phyloP scores from a whole-genome alignment of 2,329 filamentous ascomycete species.

The Sarocladium oryzae region DNA sequence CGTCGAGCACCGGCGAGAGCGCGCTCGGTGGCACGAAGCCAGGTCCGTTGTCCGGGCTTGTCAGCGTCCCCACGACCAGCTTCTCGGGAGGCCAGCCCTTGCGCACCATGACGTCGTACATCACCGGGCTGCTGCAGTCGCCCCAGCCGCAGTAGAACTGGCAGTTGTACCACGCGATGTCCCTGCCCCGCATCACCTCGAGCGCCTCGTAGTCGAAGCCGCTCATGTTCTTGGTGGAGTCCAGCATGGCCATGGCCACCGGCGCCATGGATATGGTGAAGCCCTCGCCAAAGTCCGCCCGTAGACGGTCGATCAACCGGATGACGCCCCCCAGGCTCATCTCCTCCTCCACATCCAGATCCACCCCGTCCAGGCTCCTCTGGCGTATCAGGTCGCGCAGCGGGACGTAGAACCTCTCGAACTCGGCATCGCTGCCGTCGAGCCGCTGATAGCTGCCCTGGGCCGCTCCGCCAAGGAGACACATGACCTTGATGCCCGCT shows the following conservation, averaged over 20 bases:
- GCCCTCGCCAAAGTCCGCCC: constrained; percentile 58
- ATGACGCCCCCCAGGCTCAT: constrained; percentile 63
- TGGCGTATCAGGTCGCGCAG: constrained; percentile 58
- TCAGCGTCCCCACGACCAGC: constrained; percentile 75
- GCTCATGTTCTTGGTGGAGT: constrained; percentile 55
- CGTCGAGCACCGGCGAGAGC: constrained; percentile 34
- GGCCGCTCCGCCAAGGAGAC: constrained; percentile 83
- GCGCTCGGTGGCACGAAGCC: constrained; percentile 44
- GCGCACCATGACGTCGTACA: constrained; percentile 45
- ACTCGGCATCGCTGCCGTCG: constrained; percentile 44
- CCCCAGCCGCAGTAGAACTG: constrained; percentile 95
- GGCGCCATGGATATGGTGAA: constrained; percentile 81
- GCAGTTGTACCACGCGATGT: constrained; percentile 80
- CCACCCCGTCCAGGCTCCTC: constrained; percentile 60
- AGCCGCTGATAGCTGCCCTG: constrained; percentile 60
- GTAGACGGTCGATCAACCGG: constrained; percentile 60
- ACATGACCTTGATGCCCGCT: constrained; percentile 71
- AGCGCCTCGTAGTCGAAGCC: constrained; percentile 77
- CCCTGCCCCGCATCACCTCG: constrained; percentile 56
- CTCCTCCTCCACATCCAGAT: constrained; percentile 74
- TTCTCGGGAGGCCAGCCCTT: constrained; percentile 67
- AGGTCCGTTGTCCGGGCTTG: constrained; percentile 66
- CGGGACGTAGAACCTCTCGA: constrained; percentile 68
- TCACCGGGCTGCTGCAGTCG: constrained; percentile 35
- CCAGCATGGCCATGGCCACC: constrained; percentile 65